Base-by-base conservation (phyloP, 2,329 filamentous ascomycete genomes). In the Setomelanomma holmii region DNA sequence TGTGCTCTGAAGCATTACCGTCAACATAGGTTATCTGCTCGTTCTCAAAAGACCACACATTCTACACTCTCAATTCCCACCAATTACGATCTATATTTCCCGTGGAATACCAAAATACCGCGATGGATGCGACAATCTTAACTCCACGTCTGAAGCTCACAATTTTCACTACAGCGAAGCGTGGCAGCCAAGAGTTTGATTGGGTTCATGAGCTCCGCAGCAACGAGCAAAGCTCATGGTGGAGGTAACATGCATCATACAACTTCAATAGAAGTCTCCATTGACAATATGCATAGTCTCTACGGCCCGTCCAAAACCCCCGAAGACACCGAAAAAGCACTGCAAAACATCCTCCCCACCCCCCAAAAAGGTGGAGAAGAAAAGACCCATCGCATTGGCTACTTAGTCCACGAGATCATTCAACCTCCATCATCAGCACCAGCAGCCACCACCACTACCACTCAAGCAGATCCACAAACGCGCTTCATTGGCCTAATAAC, bases 131-230 rank as follows among this genome's bases (percentile, higher is more conserved):
- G 4, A 41, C 55, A 17, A 51, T 69, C 24, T 53, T 44, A 20
- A 68, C 67, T 5, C 59, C 63, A 19, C 60, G 67, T 16, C 51
- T 71, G 10, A 63, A 68, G 47, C 51, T 71, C 45, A 66, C 62
- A 5, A 53, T 68, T 10, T 12, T 71, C 27, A 59, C 57, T 12
- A 60, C 49, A 27, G 58, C 55, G 5, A 58, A 61, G 16, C 49
- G 44, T 40, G 65, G 62, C 36, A 65, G 60, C 45, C 43, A 40
- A n/a, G 67, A 69, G 42, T 47, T 69, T 24, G 55, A 60, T 17
- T 68, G 61, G 62, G 20, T 65, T 10, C 65, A 71, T 46, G 45
- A 61, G 48, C n/a, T 69, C 7, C 53, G 58, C 19, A 71, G 57
- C 30, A 49, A 71, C 47, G 53, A 61, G 48, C 51, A 66, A 35